phyloP scores from a whole-genome alignment of 2,329 filamentous ascomycete species.

The Aspergillus sp. region DNA sequence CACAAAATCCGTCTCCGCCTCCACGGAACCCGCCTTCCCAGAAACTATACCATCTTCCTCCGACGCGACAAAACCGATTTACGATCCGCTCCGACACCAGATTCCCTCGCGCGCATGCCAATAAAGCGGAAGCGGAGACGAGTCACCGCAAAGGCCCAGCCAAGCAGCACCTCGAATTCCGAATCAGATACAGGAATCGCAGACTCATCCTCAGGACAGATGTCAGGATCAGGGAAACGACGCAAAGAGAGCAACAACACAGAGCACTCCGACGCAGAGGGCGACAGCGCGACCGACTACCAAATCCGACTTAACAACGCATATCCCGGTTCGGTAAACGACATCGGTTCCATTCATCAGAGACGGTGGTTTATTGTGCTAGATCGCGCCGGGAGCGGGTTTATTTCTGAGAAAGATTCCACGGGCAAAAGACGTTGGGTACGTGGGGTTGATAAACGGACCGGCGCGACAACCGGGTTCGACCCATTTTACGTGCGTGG shows the following conservation, averaged over 20 bases:
- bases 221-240: background rate
- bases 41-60: slow-evolving; percentile 54
- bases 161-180: background rate
- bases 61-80: slow-evolving; percentile 44
- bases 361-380: slow-evolving; percentile 66
- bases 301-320: slow-evolving; percentile 62
- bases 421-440: slow-evolving; percentile 28
- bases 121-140: slow-evolving; percentile 21
- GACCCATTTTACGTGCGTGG: slow-evolving; percentile 63
- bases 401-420: slow-evolving; percentile 32
- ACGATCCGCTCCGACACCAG: slow-evolving; percentile 10
- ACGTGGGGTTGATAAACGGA: slow-evolving; percentile 21
- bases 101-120: slow-evolving; percentile 6
- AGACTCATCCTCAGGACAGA: background rate
- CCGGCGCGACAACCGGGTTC: slow-evolving; percentile 40
- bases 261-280: slow-evolving; percentile 13
- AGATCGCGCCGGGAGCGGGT: slow-evolving; percentile 60
- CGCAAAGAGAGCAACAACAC: background rate
- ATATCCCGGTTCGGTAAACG: slow-evolving; percentile 65
- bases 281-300: slow-evolving; percentile 21
- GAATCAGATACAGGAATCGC: background rate
- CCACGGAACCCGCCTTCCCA: slow-evolving; percentile 55
- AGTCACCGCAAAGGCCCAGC: background rate
- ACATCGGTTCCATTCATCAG: slow-evolving; percentile 66
- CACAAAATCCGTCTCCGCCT: slow-evolving; percentile 59